phyloP scores from a whole-genome alignment of 2,329 filamentous ascomycete species.

The Teratosphaeria viscida region DNA sequence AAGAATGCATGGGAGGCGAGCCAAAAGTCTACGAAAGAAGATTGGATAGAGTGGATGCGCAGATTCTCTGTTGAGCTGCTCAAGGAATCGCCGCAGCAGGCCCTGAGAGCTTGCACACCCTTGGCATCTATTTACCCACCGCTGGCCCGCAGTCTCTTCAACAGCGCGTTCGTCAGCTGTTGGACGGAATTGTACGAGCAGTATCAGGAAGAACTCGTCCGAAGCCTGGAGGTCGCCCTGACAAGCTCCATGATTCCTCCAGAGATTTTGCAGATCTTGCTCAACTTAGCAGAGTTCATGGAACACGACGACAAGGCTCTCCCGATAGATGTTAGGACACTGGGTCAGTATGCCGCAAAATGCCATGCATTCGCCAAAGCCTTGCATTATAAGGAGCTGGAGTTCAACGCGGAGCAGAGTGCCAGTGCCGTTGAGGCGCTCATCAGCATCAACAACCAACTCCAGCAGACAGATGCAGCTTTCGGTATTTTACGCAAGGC shows the following conservation, averaged over 20 bases:
- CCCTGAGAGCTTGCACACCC: constrained; percentile 82
- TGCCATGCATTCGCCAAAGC: constrained; percentile 98
- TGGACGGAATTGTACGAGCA: constrained; percentile 97
- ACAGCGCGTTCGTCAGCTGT: constrained; percentile 96
- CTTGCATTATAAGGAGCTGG: constrained; percentile 95
- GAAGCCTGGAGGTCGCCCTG: constrained; percentile 89
- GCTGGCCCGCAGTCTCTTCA: constrained; percentile 87
- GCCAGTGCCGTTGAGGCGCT: constrained; percentile 90
- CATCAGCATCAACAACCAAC: constrained; percentile 98
- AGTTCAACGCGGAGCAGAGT: constrained; percentile 96
- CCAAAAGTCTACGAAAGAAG: constrained; percentile 92
- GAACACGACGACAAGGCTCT: constrained; percentile 98
- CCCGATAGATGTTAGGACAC: constrained; percentile 88
- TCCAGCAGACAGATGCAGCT: constrained; percentile 93
- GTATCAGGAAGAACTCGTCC: constrained; percentile 92
- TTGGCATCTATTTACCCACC: constrained; percentile 86
- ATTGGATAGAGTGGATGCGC: constrained; percentile 99
- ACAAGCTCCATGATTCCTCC: constrained; percentile 93
- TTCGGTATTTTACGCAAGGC: constrained; percentile 96
- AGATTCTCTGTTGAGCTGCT: constrained; percentile 91
- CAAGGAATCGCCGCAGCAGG: constrained; percentile 91
- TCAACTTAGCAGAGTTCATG: constrained; percentile 99
- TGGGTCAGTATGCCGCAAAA: constrained; percentile 88
- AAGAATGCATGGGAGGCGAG: constrained; percentile 96
- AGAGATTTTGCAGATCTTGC: constrained; percentile 82